Percentiles rank a stretch among this genome's conserved stretches.
Evolutionary conservation across 345 rosid species (phyloP).

Genomic region (Rhodamnia rubescens): DNA sequence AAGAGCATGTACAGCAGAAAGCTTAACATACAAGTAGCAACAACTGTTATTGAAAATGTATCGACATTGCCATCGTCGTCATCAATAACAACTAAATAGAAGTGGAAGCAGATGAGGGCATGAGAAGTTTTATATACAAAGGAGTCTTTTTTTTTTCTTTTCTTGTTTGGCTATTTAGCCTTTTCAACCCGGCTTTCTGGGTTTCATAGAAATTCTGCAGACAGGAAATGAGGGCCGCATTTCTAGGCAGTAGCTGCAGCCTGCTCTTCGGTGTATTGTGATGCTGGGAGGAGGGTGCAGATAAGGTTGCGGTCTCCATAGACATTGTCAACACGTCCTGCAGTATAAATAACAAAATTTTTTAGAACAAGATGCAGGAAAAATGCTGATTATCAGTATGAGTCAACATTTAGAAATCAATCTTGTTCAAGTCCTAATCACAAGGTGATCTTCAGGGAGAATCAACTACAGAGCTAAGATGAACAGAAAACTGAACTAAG

Average conservation of each 20-base stretch:
- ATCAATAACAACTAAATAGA: background rate
- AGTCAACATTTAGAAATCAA: background rate
- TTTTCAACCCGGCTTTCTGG: background rate
- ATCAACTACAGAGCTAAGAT: background rate
- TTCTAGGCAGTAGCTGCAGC: conserved; percentile 71
- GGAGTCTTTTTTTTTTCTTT: background rate
- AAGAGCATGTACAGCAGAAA: background rate
- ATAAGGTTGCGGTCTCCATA: conserved; percentile 94
- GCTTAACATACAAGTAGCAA: background rate
- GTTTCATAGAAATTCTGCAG: background rate
- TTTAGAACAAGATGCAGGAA: background rate
- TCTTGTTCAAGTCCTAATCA: background rate
- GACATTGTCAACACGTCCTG: conserved; percentile 96
- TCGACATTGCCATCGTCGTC: background rate
- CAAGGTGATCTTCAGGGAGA: background rate
- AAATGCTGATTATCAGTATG: background rate
- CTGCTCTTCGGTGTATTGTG: conserved; percentile 59
- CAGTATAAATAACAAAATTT: background rate
- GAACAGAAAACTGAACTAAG: background rate
- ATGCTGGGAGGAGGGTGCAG: conserved; percentile 74
- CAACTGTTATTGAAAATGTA: background rate
- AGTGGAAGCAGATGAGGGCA: background rate
- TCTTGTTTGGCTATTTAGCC: background rate
- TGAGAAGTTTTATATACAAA: background rate
- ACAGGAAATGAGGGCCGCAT: background rate